Conservation (phyloP, 1,139 yeast genomes). For the Candida sanyaensis region DNA sequence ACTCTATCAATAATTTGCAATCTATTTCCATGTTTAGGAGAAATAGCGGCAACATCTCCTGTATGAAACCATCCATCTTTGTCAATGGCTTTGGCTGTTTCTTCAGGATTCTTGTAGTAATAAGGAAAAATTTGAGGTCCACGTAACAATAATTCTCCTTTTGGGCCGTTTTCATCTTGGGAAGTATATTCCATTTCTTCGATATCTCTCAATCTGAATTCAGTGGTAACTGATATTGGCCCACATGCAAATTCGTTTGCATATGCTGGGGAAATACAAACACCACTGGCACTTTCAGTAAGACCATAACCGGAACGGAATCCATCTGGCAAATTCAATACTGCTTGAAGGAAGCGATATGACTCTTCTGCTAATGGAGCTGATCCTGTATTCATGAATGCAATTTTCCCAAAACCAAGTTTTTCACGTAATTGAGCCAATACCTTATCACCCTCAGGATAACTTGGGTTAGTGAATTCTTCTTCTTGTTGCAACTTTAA, state of each 20-base stretch:
- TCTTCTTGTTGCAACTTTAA: slow-evolving; percentile 27
- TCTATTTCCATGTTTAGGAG: slow-evolving; percentile 20
- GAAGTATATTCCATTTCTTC: slow-evolving; percentile 40
- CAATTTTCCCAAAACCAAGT: slow-evolving; percentile 36
- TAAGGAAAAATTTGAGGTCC: slow-evolving; percentile 39
- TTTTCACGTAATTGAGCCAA: slow-evolving; percentile 28
- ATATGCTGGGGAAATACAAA: slow-evolving; percentile 26
- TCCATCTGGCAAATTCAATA: slow-evolving; percentile 31
- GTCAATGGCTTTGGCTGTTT: slow-evolving; percentile 47
- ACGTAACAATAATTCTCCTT: slow-evolving; percentile 42
- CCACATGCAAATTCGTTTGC: slow-evolving; percentile 45
- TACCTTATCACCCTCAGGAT: slow-evolving; percentile 33
- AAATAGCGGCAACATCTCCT: slow-evolving; percentile 40
- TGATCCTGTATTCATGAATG: slow-evolving; percentile 33
- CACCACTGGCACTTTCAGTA: slow-evolving; percentile 48
- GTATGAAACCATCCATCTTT: slow-evolving; percentile 53
- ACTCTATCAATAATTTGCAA: slow-evolving; percentile 42
- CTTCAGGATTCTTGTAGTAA: slow-evolving; percentile 41
- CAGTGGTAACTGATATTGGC: slow-evolving; percentile 32
- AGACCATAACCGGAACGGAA: slow-evolving; percentile 46
- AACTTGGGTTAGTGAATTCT: slow-evolving; percentile 16
- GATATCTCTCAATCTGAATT: slow-evolving; percentile 35
- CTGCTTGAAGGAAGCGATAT: slow-evolving; percentile 39
- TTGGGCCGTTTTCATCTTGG: slow-evolving; percentile 34
- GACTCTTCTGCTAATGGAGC: slow-evolving; percentile 47